A percentile compares a stretch with the other conserved stretches of the same genome.
These are phyloP conservation scores for Zoysia matrella DNA, from an alignment of 202 grass and related monocot genomes.

Conservation along the genomic window DNA sequence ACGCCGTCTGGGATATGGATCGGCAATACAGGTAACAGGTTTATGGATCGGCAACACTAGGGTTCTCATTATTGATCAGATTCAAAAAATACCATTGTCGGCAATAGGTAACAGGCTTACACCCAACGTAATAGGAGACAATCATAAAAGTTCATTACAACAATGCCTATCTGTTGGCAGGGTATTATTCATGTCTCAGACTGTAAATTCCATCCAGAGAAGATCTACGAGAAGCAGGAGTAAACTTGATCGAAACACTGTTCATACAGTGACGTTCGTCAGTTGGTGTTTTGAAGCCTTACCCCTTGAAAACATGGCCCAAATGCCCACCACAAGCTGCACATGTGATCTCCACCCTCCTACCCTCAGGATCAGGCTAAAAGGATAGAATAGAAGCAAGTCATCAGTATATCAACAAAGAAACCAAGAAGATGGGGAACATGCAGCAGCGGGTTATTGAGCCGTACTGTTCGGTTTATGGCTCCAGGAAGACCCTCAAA, in stretches of 20 bases:
- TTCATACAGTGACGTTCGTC: conserved; percentile 92
- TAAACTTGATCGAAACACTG: conserved; percentile 80
- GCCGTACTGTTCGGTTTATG: conserved; percentile 64
- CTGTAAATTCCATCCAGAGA: background rate
- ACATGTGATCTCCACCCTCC: conserved; percentile 81
- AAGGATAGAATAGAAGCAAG: background rate
- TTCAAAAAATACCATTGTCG: background rate
- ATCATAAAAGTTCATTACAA: background rate
- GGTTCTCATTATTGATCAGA: background rate
- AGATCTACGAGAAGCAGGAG: conserved; percentile 47
- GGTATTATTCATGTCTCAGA: conserved; percentile 6
- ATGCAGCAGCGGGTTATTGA: background rate
- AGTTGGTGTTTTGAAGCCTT: conserved; percentile 80
- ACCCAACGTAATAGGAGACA: background rate
- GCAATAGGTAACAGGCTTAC: background rate
- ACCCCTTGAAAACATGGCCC: conserved; percentile 89
- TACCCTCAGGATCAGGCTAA: conserved; percentile 79
- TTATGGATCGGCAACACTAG: too few relatives aligned
- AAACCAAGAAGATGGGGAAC: background rate
- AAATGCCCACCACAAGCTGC: conserved; percentile 80
- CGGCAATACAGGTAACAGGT: too few relatives aligned
- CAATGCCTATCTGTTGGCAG: background rate
- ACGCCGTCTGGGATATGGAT: conserved; percentile 40
- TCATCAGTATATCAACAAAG: conserved; percentile 4
- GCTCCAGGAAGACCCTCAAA: conserved; percentile 88